These are phyloP conservation scores for Chaetomiaceae sp. DNA, from an alignment of 2,329 filamentous ascomycete species.

Conservation along the genomic window DNA sequence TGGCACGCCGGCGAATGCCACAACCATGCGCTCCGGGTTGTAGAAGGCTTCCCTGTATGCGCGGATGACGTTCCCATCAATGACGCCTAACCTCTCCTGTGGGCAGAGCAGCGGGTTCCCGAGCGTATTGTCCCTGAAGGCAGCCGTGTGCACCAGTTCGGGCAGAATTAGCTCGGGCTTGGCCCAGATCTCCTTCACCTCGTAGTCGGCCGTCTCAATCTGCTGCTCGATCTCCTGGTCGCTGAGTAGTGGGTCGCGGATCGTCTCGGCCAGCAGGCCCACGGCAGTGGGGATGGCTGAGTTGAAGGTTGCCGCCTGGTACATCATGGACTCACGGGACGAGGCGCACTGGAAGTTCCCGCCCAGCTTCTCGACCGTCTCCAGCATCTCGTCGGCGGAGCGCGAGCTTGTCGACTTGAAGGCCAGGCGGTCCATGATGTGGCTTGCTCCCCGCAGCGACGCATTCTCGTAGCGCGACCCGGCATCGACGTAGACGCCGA, in stretches of 20 bases:
- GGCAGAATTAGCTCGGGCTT: slow-evolving; percentile 95
- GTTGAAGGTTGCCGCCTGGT: slow-evolving; percentile 97
- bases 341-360: slow-evolving; percentile 97
- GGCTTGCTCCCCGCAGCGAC: slow-evolving; percentile 79
- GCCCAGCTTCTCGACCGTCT: slow-evolving; percentile 78
- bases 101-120: slow-evolving; percentile 92
- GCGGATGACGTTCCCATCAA: slow-evolving; percentile 66
- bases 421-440: slow-evolving; percentile 91
- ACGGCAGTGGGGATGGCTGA: slow-evolving; percentile 77
- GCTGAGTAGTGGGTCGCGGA: slow-evolving; percentile 77
- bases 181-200: slow-evolving; percentile 95
- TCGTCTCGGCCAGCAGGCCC: slow-evolving; percentile 84
- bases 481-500: slow-evolving; percentile 92
- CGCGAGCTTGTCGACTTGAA: slow-evolving; percentile 80
- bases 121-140: slow-evolving; percentile 91
- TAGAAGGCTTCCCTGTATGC: slow-evolving; percentile 81
- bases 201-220: slow-evolving; percentile 85
- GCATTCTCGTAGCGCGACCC: slow-evolving; percentile 91
- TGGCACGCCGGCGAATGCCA: slow-evolving; percentile 88
- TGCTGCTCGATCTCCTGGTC: slow-evolving; percentile 83
- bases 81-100: slow-evolving; percentile 68
- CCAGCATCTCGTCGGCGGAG: slow-evolving; percentile 77
- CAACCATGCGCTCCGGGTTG: slow-evolving; percentile 81
- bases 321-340: slow-evolving; percentile 94
- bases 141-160: slow-evolving; percentile 90